Evolutionary conservation across 1,284 basidiomycete genomes (phyloP).

Genomic region (Ustilago bromivora): DNA sequence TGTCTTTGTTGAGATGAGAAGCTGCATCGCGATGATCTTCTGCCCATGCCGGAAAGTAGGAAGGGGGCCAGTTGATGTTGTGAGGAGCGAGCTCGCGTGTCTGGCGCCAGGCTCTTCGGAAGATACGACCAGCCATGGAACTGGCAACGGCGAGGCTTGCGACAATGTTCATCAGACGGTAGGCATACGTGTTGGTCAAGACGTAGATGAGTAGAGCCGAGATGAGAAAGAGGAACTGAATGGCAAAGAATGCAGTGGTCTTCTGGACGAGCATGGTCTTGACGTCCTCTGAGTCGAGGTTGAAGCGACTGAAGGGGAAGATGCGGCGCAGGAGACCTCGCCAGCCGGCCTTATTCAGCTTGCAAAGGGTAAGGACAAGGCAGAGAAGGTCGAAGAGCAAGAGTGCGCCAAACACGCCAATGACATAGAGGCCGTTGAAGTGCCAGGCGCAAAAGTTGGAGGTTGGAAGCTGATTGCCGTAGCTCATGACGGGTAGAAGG

Average conservation of each 20-base stretch:
- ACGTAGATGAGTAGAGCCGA: conserved; percentile 50
- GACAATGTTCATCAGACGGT: conserved; percentile 56
- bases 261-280: conserved; percentile 61
- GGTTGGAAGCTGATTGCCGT: conserved; percentile 35
- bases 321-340: conserved; percentile 45
- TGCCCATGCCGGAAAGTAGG: conserved; percentile 55
- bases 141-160: conserved; percentile 54
- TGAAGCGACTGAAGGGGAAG: conserved; percentile 35
- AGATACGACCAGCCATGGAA: conserved; percentile 61
- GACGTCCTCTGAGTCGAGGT: conserved; percentile 56
- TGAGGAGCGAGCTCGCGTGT: conserved; percentile 52
- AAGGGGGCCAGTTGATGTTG: conserved; percentile 53
- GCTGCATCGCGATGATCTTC: conserved; percentile 41
- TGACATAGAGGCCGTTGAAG: conserved; percentile 44
- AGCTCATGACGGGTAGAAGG: conserved; percentile 45
- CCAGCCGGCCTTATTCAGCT: conserved; percentile 60
- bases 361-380: conserved; percentile 54
- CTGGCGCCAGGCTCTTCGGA: conserved; percentile 57
- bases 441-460: conserved; percentile 56
- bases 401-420: conserved; percentile 48
- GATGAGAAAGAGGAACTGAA: conserved; percentile 57
- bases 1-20: conserved; percentile 7
- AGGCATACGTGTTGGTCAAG: conserved; percentile 38
- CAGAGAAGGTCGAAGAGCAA: conserved; percentile 54
- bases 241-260: conserved; percentile 56